phyloP scores from a whole-genome alignment of 2,329 filamentous ascomycete species.

The Kalmusia sp. region DNA sequence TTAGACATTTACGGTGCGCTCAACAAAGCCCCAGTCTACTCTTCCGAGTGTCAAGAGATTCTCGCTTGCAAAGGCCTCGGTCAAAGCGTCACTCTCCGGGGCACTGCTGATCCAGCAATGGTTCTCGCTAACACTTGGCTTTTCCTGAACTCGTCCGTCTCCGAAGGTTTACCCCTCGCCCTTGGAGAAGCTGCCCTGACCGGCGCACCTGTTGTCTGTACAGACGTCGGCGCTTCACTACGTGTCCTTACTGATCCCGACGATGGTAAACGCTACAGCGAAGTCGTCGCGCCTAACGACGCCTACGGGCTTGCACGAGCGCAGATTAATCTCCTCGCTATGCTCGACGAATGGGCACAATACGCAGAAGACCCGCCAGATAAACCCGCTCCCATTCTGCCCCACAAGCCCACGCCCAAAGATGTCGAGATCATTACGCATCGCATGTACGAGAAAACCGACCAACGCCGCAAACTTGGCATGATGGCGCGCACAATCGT shows the following conservation, averaged over 20 bases:
- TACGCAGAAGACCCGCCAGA: conserved; percentile 61
- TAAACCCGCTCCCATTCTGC: conserved; percentile 50
- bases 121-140: conserved; percentile 53
- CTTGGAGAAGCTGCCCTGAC: conserved; percentile 65
- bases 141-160: conserved; percentile 63
- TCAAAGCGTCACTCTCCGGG: conserved; percentile 59
- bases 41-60: conserved; percentile 64
- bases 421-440: conserved; percentile 62
- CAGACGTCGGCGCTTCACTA: conserved; percentile 63
- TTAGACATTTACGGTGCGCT: conserved; percentile 69
- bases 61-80: conserved; percentile 63
- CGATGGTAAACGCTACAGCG: conserved; percentile 60
- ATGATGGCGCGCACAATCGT: conserved; percentile 66
- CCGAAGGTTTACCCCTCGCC: conserved; percentile 63
- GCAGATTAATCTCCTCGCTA: conserved; percentile 67
- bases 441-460: conserved; percentile 67
- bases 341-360: conserved; percentile 67
- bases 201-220: conserved; percentile 63
- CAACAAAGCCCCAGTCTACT: conserved; percentile 68
- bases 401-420: conserved; percentile 56
- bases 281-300: conserved; percentile 70
- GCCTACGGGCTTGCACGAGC: conserved; percentile 65
- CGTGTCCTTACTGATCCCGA: conserved; percentile 63
- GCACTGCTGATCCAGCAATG: conserved; percentile 61
- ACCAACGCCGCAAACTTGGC: conserved; percentile 63